Evolutionary conservation across 495 filamentous ascomycete species (phyloP).

Genomic region (Podospora sp.): DNA sequence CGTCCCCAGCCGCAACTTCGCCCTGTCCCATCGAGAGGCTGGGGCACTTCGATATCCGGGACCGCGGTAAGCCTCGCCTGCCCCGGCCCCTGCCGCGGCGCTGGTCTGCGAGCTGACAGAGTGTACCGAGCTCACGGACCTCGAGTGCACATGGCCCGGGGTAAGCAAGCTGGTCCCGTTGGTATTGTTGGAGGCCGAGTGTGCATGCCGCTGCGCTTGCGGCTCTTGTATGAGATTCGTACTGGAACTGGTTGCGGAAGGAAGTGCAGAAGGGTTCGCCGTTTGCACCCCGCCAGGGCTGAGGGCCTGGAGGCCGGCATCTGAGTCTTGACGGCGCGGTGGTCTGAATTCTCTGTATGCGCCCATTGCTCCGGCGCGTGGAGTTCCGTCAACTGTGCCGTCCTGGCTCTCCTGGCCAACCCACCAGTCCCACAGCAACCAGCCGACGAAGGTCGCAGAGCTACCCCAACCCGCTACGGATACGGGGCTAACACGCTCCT

Average conservation of each 20-base stretch:
- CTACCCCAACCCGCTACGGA: conserved; percentile 84
- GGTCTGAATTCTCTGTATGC: conserved; percentile 25
- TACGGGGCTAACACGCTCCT: conserved; percentile 80
- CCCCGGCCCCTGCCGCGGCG: conserved; percentile 19
- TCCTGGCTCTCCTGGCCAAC: conserved; percentile 56
- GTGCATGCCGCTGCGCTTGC: conserved; percentile 11
- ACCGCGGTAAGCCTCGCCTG: conserved; percentile 5
- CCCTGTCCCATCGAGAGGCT: conserved; percentile 15
- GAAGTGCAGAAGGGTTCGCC: conserved; percentile 33
- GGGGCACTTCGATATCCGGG: conserved; percentile 6
- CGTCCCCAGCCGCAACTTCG: conserved; percentile 47
- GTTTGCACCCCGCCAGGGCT: conserved; percentile 33
- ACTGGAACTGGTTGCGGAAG: conserved; percentile 46
- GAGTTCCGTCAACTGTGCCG: conserved; percentile 45
- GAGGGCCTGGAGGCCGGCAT: conserved; percentile 18
- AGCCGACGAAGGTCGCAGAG: conserved; percentile 80
- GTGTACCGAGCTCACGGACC: conserved; percentile 43
- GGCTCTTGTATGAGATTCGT: conserved; percentile 39
- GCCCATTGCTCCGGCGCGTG: conserved; percentile 10
- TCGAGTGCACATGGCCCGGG: conserved; percentile 30
- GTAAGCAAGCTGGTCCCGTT: conserved; percentile 30
- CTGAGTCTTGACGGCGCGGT: conserved; percentile 31
- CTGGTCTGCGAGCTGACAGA: conserved; percentile 40
- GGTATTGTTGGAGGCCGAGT: conserved; percentile 19
- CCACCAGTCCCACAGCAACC: conserved; percentile 92